Percentiles rank a stretch among this genome's conserved stretches.
These are phyloP conservation scores for Batkoa obscura DNA, from an alignment of 371 early-diverging fungal genomes.

Conservation along the genomic window DNA sequence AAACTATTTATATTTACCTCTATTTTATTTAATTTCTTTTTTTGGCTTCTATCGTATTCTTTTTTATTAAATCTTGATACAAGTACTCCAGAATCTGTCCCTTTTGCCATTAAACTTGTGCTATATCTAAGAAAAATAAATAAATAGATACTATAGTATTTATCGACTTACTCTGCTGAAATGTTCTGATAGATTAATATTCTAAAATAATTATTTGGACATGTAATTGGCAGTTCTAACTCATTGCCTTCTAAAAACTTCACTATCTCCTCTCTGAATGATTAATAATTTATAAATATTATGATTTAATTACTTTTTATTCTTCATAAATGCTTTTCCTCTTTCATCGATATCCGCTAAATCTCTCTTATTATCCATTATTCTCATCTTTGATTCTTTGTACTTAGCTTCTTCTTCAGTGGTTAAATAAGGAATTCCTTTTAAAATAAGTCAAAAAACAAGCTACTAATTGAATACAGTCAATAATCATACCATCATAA, in stretches of 20 bases:
- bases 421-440: background rate
- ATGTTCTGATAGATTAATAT: background rate
- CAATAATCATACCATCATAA: background rate
- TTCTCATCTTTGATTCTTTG: background rate
- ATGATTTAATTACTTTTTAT: background rate
- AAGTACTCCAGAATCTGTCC: background rate
- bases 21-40: background rate
- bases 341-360: background rate
- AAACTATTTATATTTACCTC: background rate
- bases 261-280: background rate
- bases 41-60: background rate
- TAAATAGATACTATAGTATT: slow-evolving; percentile 22
- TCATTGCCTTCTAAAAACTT: background rate
- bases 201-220: background rate
- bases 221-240: background rate
- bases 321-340: background rate
- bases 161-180: slow-evolving; percentile 7
- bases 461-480: too few species aligned
- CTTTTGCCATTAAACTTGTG: background rate
- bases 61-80: background rate
- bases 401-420: background rate
- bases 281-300: background rate
- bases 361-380: background rate
- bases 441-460: background rate
- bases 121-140: background rate